Conservation (phyloP, 1,284 basidiomycete species). For the Anthracocystis walkeri region DNA sequence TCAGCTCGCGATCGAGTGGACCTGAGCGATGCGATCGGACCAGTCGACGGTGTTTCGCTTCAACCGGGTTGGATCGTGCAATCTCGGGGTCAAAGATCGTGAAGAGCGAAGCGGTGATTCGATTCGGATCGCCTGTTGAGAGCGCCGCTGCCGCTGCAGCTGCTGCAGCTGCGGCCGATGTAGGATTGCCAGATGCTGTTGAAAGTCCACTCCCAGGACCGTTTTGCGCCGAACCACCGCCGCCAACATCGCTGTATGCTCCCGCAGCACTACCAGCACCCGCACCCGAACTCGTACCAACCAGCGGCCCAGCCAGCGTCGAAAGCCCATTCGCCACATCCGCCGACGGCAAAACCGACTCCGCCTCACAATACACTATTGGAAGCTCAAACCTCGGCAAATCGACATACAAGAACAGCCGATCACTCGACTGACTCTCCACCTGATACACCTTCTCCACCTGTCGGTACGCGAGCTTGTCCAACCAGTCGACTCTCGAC, state of each 20-base stretch:
- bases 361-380: constrained; percentile 84
- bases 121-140: constrained; percentile 69
- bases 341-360: constrained; percentile 33
- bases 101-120: constrained; percentile 76
- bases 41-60: constrained; percentile 93
- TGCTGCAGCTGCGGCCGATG: constrained; percentile 34
- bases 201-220: constrained; percentile 4
- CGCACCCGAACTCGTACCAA: constrained; percentile 16
- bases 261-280: not conserved
- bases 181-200: constrained; percentile 19
- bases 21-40: constrained; percentile 94
- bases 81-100: constrained; percentile 92
- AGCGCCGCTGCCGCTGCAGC: constrained; percentile 58
- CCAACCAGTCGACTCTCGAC: constrained; percentile 94
- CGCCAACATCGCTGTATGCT: not conserved
- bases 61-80: constrained; percentile 90
- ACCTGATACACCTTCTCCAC: constrained; percentile 78
- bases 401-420: constrained; percentile 87
- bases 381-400: constrained; percentile 97
- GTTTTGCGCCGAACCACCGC: constrained; percentile 12
- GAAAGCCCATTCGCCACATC: constrained; percentile 26
- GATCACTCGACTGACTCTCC: constrained; percentile 49
- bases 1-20: constrained; percentile 92
- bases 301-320: constrained; percentile 14
- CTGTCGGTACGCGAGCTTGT: constrained; percentile 89